Evolutionary conservation across 1,139 yeast species (phyloP).

Genomic region (Yamadazyma taylorii): DNA sequence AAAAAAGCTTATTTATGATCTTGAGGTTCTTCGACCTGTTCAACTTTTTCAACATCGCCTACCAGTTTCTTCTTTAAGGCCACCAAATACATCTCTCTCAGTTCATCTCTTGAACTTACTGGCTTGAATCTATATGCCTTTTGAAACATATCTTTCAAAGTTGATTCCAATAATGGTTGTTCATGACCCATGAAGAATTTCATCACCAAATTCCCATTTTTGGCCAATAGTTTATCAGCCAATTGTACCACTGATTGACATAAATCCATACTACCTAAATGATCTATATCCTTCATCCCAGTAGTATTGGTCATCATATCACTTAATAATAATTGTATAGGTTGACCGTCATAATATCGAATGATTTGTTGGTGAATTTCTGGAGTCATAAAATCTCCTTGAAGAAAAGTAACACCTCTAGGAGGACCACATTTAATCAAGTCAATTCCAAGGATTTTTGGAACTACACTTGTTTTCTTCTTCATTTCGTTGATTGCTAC

Average conservation of each 20-base stretch:
- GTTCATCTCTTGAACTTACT: conserved; percentile 37
- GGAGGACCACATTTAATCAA: conserved; percentile 41
- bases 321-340: conserved; percentile 39
- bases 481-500: conserved; percentile 33
- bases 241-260: conserved; percentile 40
- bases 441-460: conserved; percentile 40
- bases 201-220: conserved; percentile 39
- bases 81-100: conserved; percentile 41
- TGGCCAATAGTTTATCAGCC: conserved; percentile 27
- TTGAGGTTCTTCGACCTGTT: too few species aligned
- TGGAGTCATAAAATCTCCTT: conserved; percentile 41
- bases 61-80: conserved; percentile 22
- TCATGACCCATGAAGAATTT: conserved; percentile 46
- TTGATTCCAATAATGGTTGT: conserved; percentile 26
- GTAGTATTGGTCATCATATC: conserved; percentile 53
- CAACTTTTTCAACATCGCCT: too few species aligned
- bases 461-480: conserved; percentile 8
- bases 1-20: too few species aligned
- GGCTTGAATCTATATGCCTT: conserved; percentile 38
- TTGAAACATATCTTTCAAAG: conserved; percentile 28
- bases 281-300: conserved; percentile 45
- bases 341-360: conserved; percentile 3
- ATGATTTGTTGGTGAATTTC: conserved; percentile 33
- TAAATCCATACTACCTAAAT: conserved; percentile 46
- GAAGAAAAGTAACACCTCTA: conserved; percentile 38